Conservation (phyloP, 495 filamentous ascomycete genomes). For the Pseudoneurospora amorphoporcata region DNA sequence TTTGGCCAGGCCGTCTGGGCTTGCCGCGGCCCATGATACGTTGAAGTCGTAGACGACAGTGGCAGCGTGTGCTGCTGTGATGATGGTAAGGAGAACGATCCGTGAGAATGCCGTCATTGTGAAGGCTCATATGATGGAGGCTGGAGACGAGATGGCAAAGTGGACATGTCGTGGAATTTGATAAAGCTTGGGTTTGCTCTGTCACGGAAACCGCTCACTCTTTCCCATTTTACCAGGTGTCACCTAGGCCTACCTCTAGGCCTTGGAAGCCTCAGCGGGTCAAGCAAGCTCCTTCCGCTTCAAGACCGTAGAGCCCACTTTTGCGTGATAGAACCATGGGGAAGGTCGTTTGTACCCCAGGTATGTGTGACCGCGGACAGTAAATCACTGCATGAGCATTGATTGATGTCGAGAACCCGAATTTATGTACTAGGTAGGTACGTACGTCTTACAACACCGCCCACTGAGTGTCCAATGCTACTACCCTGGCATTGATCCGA, state of each 20-base stretch:
- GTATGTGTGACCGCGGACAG: not conserved
- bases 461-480: not conserved
- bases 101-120: not conserved
- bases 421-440: too few species aligned
- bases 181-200: not conserved
- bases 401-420: too few species aligned
- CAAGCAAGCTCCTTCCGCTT: not conserved
- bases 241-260: not conserved
- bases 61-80: slow-evolving; percentile 27
- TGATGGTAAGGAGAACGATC: slow-evolving; percentile 5
- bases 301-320: not conserved
- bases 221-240: not conserved
- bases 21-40: slow-evolving; percentile 68
- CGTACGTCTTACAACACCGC: too few species aligned
- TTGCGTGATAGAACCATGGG: not conserved
- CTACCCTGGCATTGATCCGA: not conserved
- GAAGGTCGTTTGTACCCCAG: not conserved
- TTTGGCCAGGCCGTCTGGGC: slow-evolving; percentile 62
- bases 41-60: slow-evolving; percentile 70
- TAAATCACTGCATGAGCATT: not conserved
- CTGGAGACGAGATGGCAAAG: not conserved
- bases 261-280: not conserved
- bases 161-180: not conserved
- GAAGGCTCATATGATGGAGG: not conserved
- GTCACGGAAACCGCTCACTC: not conserved